Base-by-base conservation (phyloP, 345 rosid species). In the Brassica napus region DNA sequence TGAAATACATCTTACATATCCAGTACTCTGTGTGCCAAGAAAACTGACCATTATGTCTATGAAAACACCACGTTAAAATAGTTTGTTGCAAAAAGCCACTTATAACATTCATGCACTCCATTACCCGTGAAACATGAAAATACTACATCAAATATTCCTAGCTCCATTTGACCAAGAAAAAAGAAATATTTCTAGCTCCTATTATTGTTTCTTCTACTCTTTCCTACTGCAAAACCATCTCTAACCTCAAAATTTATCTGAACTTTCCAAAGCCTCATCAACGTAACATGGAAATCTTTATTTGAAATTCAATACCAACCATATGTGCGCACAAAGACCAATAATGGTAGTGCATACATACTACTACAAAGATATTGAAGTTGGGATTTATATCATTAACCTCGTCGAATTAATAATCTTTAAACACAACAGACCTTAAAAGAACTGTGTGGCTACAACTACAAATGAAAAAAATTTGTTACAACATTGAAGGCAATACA, bases 401-500 rank as follows among this genome's bases (percentile, higher is more conserved):
- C 78, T 68, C 74, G 69, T 61, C 31, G 65, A 73, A 68, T 44
- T 59, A 16, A 16, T 6, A 62, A 16, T 54, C 24, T 54, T 54
- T 54, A 54, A 54, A 7, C 60, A 54, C 60, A 54, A 54, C 60
- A 54, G 60, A 54, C 60, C 60, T 16, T 54, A 54, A 54, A 57
- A 69, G 75, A 62, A 80, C 83, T 57, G 76, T 49, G 78, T 80
- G 83, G 79, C 65, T 69, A 74, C 65, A 61, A 52, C 79, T 80
- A 75, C 68, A 69, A 69, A 74, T 39, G 23, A 30, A 79, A 28
- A 31, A 79, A 69, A 79, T 52, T 16, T 10, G 83, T 63, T 80
- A 80, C 83, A 75, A 80, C 83, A 80, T 69, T 75, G 72, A 72
- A 67, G 78, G 59, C 74, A 68, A 67, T 68, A 74, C 77, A 75